phyloP scores from a whole-genome alignment of 345 rosid genomes.

The Eucalyptus coolabah region DNA sequence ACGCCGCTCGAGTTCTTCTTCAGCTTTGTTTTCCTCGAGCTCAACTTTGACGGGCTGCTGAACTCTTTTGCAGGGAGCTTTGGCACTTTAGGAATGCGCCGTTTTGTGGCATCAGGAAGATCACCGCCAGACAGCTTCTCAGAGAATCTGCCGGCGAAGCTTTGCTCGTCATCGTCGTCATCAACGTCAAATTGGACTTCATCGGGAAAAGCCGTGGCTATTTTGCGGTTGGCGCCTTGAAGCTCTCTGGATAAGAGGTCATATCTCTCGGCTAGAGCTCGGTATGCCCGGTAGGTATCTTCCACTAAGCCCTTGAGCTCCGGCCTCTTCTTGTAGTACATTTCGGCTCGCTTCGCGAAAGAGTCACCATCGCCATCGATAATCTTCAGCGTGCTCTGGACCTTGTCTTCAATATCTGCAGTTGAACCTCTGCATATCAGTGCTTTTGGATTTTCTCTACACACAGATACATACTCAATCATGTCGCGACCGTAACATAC shows the following conservation, averaged over 20 bases:
- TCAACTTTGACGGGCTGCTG: slow-evolving; percentile 14
- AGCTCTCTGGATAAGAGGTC: slow-evolving; percentile 4
- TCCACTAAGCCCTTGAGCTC: slow-evolving; percentile 1
- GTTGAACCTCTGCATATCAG: neutral
- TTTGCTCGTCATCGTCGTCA: neutral
- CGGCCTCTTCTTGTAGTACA: slow-evolving; percentile 6
- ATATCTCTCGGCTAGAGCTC: slow-evolving; percentile 5
- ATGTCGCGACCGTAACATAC: neutral
- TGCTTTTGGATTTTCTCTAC: neutral
- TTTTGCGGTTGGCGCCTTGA: slow-evolving; percentile 4
- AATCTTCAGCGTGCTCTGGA: neutral
- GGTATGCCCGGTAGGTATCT: slow-evolving; percentile 1
- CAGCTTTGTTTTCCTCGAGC: slow-evolving; percentile 24
- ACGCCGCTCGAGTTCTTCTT: slow-evolving; percentile 8
- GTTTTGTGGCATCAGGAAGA: slow-evolving; percentile 1
- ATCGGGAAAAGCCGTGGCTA: slow-evolving; percentile 2
- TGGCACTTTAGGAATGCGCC: slow-evolving; percentile 32
- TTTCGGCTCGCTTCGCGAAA: slow-evolving; percentile 2
- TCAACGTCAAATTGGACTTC: neutral
- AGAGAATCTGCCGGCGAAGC: neutral
- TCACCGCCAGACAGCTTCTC: neutral
- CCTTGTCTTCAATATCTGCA: slow-evolving; percentile 9
- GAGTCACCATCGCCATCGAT: slow-evolving; percentile 4
- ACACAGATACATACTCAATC: neutral
- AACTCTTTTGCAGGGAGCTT: slow-evolving; percentile 30